These are phyloP conservation scores for Collybia sordida DNA, from an alignment of 768 basidiomycete genomes.

Conservation along the genomic window DNA sequence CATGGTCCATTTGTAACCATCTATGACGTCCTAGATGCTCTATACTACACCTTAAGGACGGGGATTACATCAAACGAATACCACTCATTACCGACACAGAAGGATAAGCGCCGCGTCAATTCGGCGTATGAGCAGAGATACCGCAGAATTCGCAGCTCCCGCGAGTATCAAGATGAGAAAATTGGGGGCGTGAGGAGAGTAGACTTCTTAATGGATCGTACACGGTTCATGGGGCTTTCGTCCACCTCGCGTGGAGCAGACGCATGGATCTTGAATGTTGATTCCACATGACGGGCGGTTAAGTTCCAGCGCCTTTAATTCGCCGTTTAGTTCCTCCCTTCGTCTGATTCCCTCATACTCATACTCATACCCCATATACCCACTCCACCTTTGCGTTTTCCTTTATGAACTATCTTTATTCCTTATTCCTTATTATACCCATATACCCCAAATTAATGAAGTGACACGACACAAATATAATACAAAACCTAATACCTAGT, in stretches of 20 bases:
- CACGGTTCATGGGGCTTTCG: constrained; percentile 45
- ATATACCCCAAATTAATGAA: too few relatives aligned
- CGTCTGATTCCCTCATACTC: too few relatives aligned
- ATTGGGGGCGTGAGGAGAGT: constrained; percentile 53
- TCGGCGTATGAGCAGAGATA: constrained; percentile 49
- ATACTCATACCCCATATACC: too few relatives aligned
- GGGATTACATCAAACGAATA: constrained; percentile 45
- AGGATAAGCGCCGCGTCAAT: constrained; percentile 36
- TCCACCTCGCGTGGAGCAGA: constrained; percentile 27
- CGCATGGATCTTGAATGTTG: constrained; percentile 26
- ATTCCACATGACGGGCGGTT: constrained; percentile 5
- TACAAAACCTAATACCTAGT: too few relatives aligned
- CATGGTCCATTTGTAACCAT: constrained; percentile 29
- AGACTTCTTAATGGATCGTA: constrained; percentile 52
- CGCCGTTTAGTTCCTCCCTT: too few relatives aligned
- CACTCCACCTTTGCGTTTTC: too few relatives aligned
- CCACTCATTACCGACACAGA: constrained; percentile 30
- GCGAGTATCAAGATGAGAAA: constrained; percentile 44
- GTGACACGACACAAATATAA: too few relatives aligned
- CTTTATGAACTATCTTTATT: too few relatives aligned
- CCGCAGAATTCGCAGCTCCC: constrained; percentile 29
- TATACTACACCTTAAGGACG: constrained; percentile 38
- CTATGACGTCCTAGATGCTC: constrained; percentile 33
- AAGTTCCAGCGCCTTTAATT: too few relatives aligned
- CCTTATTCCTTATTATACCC: too few relatives aligned